Base-by-base conservation (phyloP, 2,329 filamentous ascomycete genomes). In the Zarea fungicola region DNA sequence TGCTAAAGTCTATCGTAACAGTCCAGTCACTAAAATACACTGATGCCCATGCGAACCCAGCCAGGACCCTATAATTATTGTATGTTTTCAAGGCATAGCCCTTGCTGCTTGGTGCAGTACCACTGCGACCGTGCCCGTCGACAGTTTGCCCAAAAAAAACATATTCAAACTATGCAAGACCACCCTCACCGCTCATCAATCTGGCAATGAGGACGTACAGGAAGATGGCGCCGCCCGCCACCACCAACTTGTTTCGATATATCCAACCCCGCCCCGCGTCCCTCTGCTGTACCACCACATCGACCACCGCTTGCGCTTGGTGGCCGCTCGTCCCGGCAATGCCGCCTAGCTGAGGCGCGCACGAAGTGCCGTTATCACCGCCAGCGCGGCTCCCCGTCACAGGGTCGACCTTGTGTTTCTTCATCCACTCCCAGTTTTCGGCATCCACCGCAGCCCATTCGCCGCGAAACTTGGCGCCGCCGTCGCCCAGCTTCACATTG, bases 351-450 rank as follows among this genome's bases (percentile, higher is more conserved):
- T 75, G 75, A 44, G 70, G 77, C 13, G 71, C 73, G 61, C 77
- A 77, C 1, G 72, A 74, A 10, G 68, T 63, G 25, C 80, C 74
- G 3, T 75, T 76, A n/a, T 80, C 72, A 29, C 57, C 61, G 19
- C 67, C 67, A 31, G 63, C 51, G 16, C 79, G 76, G 53, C 78
- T 78, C 2, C 93, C 93, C 0, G 89, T 96, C 9, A 73, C 72
- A 6, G 79, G 71, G 65, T 99, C 89, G 57, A 99, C 83, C 56
- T 83, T 81, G 62, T 88, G 82, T 62, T 89, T 83, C 62, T 82
- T 82, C 76, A 99, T 95, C 89, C 89, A 96, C 60, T 82, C 83
- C 83, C 85, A 88, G 64, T 99, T 99, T 72, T 93, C 88, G 54
- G 79, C 74, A 63, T 99, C 90, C 19, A 95, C 62, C 40, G 96